phyloP scores from a whole-genome alignment of 345 rosid genomes.

The Cardiospermum halicacabum region DNA sequence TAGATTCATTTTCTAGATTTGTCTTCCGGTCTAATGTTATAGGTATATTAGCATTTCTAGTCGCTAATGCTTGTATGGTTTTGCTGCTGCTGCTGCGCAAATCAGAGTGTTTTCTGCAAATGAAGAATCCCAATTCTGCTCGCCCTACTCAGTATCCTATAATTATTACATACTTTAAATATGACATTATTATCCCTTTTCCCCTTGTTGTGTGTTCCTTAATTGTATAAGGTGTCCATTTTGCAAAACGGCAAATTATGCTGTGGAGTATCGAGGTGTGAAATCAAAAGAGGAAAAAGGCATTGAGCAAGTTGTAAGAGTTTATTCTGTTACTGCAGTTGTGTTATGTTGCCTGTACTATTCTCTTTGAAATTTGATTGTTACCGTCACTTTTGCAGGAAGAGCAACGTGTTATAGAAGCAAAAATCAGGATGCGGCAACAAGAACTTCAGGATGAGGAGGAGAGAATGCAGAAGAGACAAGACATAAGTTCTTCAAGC shows the following conservation, averaged over 20 bases:
- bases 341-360: neutral
- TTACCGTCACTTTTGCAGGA: slow-evolving; percentile 44
- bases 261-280: slow-evolving; percentile 91
- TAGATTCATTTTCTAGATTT: neutral
- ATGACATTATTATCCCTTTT: neutral
- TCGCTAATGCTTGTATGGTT: no score
- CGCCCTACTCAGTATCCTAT: slow-evolving; percentile 99
- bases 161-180: neutral
- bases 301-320: slow-evolving; percentile 88
- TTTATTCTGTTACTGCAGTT: neutral
- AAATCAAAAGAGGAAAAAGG: slow-evolving; percentile 97
- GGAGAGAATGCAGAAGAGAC: slow-evolving; percentile 75
- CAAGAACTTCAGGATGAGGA: slow-evolving; percentile 87
- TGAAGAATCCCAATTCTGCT: slow-evolving; percentile 91
- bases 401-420: slow-evolving; percentile 97
- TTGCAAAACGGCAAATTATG: slow-evolving; percentile 94
- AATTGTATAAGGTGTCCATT: slow-evolving; percentile 81
- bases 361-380: neutral
- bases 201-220: slow-evolving; percentile 35
- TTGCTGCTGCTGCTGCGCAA: no score
- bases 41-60: no score
- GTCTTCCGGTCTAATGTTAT: no score
- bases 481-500: slow-evolving; percentile 63
- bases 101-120: slow-evolving; percentile 97
- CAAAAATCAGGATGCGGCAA: slow-evolving; percentile 82